These are phyloP conservation scores for Yamadazyma pseudoaaseri DNA, from an alignment of 1,139 yeast species.

Conservation along the genomic window DNA sequence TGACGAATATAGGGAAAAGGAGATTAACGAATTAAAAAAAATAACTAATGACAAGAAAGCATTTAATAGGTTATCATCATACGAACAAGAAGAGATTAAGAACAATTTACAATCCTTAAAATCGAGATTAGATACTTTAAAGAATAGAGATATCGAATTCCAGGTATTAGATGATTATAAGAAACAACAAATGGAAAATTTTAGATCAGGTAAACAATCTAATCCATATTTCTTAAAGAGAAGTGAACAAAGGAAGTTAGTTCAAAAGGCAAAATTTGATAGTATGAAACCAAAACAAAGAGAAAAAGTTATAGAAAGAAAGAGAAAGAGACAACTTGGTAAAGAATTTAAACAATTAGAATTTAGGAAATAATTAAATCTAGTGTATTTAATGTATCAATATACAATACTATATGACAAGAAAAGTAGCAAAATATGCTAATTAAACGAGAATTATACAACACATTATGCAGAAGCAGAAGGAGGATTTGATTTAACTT, in stretches of 20 bases:
- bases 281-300: constrained; percentile 80
- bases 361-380: constrained; percentile 31
- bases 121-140: constrained; percentile 74
- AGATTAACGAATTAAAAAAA: constrained; percentile 58
- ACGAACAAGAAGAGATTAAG: constrained; percentile 56
- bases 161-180: constrained; percentile 58
- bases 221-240: constrained; percentile 67
- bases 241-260: constrained; percentile 77
- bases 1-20: constrained; percentile 79
- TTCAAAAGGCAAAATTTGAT: constrained; percentile 87
- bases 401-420: constrained; percentile 7
- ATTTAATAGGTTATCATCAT: constrained; percentile 36
- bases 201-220: constrained; percentile 49
- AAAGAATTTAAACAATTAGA: constrained; percentile 85
- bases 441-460: not conserved
- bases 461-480: constrained; percentile 1
- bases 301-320: constrained; percentile 86
- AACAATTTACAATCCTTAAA: constrained; percentile 57
- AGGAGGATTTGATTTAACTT: constrained; percentile 14
- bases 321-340: constrained; percentile 90
- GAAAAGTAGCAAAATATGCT: not conserved
- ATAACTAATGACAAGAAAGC: constrained; percentile 59
- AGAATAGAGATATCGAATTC: constrained; percentile 72
- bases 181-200: constrained; percentile 42
- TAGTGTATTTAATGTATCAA: constrained; percentile 1